Evolutionary conservation across 2,329 filamentous ascomycete species (phyloP), one percentile per base, ranked within the genome.

Genomic region (Geoglossum cookeanum): DNA sequence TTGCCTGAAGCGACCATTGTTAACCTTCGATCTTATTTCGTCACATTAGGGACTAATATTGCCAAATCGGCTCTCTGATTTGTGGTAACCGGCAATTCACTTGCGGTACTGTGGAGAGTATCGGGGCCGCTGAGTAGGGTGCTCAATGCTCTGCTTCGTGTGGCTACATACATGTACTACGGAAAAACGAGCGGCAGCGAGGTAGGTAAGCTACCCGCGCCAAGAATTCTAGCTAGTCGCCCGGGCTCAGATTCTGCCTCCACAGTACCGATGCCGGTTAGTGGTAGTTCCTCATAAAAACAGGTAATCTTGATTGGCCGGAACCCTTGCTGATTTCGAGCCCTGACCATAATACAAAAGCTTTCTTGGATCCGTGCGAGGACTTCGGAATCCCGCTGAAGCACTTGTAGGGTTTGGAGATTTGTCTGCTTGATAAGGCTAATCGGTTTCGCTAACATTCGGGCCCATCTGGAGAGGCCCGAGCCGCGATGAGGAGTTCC

Each of bases 401-500:
- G 59, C 13, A 67, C 59, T 4, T 48, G 53, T 0, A 65, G 52
- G n/a, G 66, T 63, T 2, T 62, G 4, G 9, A 58, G 22, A 55
- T 68, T 67, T 32, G 61, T 65, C 2, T 63, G 64, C 55, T 65
- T 70, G 13, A 68, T 22, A 1, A 69, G 3, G 1, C 67, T 66
- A 1, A 71, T 60, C 2, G 55, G 51, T 17, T 53, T 59, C 9
- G 64, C 63, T 6, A 65, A 55, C 8, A 54, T 52, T 59, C 65
- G 62, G 13, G 66, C 66, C 66, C 65, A 68, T 33, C 57, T 17
- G 17, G 64, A 62, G 0, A 69, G 62, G 6, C 64, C 64, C 3
- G 64, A 60, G 0, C 68, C 68, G 17, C 64, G 60, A 56, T 71
- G 67, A 0, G 68, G 68, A 39, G 69, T 71, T 4, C 69, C 69